A percentile compares a stretch with the other conserved stretches of the same genome.
Evolutionary conservation across 75 land plant species (phyloP).

Genomic region (Pseudotsuga menziesii): DNA sequence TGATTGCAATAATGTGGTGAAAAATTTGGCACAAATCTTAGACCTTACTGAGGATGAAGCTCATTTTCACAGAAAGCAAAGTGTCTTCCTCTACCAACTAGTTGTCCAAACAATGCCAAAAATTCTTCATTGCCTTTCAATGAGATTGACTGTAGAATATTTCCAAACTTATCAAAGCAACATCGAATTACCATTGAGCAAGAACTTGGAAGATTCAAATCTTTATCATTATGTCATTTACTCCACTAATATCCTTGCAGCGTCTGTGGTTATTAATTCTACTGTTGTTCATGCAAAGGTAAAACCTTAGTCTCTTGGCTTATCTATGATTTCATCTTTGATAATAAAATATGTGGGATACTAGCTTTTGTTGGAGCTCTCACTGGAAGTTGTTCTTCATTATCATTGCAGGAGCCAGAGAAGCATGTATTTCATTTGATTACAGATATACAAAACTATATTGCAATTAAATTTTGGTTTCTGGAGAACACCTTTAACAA

Average conservation of each 20-base stretch:
- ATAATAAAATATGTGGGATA: slow-evolving; percentile 1
- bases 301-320: slow-evolving; percentile 5
- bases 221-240: slow-evolving; percentile 56
- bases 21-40: slow-evolving; percentile 74
- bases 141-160: slow-evolving; percentile 86
- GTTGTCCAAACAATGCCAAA: slow-evolving; percentile 89
- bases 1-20: slow-evolving; percentile 68
- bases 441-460: slow-evolving; percentile 60
- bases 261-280: slow-evolving; percentile 71
- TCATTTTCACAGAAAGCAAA: slow-evolving; percentile 76
- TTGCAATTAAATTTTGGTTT: slow-evolving; percentile 73
- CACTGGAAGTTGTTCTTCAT: not conserved
- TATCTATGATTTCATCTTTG: not conserved
- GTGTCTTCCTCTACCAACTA: slow-evolving; percentile 80
- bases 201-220: slow-evolving; percentile 26
- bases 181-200: not conserved
- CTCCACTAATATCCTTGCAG: slow-evolving; percentile 65
- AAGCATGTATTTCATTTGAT: slow-evolving; percentile 68
- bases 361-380: not conserved
- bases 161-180: slow-evolving; percentile 21
- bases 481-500: slow-evolving; percentile 27
- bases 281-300: slow-evolving; percentile 57
- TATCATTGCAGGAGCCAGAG: slow-evolving; percentile 47
- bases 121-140: slow-evolving; percentile 81
- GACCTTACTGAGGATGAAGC: slow-evolving; percentile 88